These are phyloP conservation scores for Cymbidium sinense DNA, from an alignment of 106 monocot species.

Conservation along the genomic window DNA sequence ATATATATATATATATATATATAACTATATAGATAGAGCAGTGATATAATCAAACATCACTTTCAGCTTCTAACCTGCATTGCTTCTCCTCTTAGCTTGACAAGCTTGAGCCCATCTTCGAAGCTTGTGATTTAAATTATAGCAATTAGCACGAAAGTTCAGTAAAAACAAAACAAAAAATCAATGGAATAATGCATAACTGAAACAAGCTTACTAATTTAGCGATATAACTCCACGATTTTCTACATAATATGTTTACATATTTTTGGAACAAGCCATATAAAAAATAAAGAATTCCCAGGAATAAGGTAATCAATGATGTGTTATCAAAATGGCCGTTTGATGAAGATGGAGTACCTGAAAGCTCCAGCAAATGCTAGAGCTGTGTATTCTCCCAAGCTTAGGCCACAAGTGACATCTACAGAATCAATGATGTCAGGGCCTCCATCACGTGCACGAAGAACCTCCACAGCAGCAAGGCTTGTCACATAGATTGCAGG, in stretches of 20 bases:
- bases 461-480: constrained; percentile 84
- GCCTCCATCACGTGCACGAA: constrained; percentile 75
- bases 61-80: constrained; percentile 70
- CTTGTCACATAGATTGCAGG: constrained; percentile 97
- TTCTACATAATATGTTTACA: neutral
- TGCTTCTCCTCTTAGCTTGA: constrained; percentile 97
- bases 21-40: neutral
- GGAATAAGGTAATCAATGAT: neutral
- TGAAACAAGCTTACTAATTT: neutral
- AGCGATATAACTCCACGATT: neutral
- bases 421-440: constrained; percentile 77
- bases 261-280: neutral
- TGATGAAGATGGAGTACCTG: constrained; percentile 40
- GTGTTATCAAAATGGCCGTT: neutral
- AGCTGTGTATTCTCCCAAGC: constrained; percentile 96
- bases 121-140: constrained; percentile 41
- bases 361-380: constrained; percentile 97
- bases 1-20: neutral
- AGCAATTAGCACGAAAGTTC: neutral
- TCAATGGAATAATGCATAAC: neutral
- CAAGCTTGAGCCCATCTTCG: constrained; percentile 99
- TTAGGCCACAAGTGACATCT: constrained; percentile 96
- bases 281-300: neutral
- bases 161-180: neutral
- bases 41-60: neutral